A percentile compares a stretch with the other conserved stretches of the same genome.
Evolutionary conservation across 148 eudicot species (phyloP).

Genomic region (Nepenthes mirabilis): DNA sequence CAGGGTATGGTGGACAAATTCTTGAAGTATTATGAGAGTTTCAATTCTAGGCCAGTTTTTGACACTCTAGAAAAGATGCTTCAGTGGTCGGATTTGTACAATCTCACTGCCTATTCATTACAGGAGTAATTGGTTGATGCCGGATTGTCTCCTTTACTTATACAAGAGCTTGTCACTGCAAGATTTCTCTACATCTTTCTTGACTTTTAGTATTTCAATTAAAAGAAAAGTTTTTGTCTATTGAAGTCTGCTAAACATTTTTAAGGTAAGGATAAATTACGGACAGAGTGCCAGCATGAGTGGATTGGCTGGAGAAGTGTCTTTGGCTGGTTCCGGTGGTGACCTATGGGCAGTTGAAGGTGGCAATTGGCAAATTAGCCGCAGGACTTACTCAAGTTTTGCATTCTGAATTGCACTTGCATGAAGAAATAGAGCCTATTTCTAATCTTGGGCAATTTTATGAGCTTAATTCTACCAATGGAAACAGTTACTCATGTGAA

Average conservation of each 20-base stretch:
- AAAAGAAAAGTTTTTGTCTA: too few relatives aligned
- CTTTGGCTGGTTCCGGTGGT: constrained; percentile 85
- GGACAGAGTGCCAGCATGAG: constrained; percentile 88
- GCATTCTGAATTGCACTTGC: constrained; percentile 53
- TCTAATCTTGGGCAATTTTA: constrained; percentile 51
- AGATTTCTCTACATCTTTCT: constrained; percentile 9
- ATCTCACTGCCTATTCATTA: constrained; percentile 53
- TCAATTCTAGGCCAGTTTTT: constrained; percentile 64
- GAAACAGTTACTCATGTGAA: constrained; percentile 65
- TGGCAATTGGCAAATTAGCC: constrained; percentile 88
- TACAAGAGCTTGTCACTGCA: constrained; percentile 77
- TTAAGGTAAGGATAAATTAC: constrained; percentile 79
- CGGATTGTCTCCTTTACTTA: constrained; percentile 59
- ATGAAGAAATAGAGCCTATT: constrained; percentile 66
- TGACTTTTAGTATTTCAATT: too few relatives aligned
- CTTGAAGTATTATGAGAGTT: constrained; percentile 53
- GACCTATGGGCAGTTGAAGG: constrained; percentile 83
- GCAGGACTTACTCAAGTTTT: constrained; percentile 58
- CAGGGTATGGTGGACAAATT: constrained; percentile 23
- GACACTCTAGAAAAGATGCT: constrained; percentile 77
- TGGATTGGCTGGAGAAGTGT: constrained; percentile 95
- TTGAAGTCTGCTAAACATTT: not conserved
- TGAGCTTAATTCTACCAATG: constrained; percentile 59
- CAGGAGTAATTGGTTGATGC: constrained; percentile 59
- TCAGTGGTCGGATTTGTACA: constrained; percentile 72